Conservation (phyloP, 108 stramenopile species). For the Skeletonema tropicum region DNA sequence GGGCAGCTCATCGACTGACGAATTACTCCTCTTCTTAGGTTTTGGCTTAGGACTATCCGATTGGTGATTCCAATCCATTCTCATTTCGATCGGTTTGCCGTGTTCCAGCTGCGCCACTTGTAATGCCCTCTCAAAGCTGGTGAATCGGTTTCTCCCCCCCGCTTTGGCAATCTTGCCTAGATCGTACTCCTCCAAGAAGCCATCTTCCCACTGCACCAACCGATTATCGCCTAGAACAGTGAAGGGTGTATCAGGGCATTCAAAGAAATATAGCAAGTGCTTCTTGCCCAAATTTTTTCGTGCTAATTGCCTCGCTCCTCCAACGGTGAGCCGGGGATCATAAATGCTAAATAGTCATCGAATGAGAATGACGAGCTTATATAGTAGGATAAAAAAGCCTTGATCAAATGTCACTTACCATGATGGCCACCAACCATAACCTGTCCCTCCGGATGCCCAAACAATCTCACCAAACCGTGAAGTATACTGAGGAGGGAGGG, state of each 20-base stretch:
- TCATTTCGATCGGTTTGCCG: constrained; percentile 70
- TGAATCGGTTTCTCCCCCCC: constrained; percentile 54
- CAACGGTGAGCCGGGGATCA: constrained; percentile 79
- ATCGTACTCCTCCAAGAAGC: constrained; percentile 76
- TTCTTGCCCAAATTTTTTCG: constrained; percentile 81
- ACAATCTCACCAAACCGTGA: constrained; percentile 83
- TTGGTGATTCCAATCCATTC: constrained; percentile 88
- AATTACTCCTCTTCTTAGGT: constrained; percentile 8
- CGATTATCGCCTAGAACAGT: constrained; percentile 64
- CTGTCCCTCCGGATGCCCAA: constrained; percentile 83
- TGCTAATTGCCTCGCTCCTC: constrained; percentile 74
- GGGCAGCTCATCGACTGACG: not conserved
- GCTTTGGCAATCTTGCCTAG: constrained; percentile 77
- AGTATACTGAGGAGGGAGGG: constrained; percentile 67
- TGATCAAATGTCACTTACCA: constrained; percentile 34
- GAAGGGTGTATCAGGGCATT: constrained; percentile 84
- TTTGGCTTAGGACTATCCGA: constrained; percentile 1
- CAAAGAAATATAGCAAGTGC: constrained; percentile 86
- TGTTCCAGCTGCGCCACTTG: constrained; percentile 72
- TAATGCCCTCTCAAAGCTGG: constrained; percentile 66
- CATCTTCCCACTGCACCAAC: constrained; percentile 69
- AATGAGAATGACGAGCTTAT: not conserved
- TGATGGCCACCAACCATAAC: constrained; percentile 80
- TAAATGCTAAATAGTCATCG: constrained; percentile 40
- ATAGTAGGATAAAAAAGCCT: constrained; percentile 1